Percentiles rank a stretch among this genome's conserved stretches.
Conservation (phyloP, 768 basidiomycete genomes). For the Tylopilus sp. region DNA sequence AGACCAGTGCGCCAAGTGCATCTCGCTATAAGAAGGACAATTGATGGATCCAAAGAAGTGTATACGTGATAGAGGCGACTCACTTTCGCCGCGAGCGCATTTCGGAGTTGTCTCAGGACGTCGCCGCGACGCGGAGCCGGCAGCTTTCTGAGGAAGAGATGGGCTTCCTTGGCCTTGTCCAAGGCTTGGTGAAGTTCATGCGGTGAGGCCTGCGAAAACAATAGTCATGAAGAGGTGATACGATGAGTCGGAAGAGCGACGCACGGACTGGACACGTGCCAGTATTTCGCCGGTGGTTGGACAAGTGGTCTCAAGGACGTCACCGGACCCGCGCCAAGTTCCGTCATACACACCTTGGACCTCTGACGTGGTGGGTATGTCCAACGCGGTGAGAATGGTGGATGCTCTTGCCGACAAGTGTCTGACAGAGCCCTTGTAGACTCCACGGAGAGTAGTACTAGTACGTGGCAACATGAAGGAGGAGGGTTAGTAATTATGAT, state of each 20-base stretch:
- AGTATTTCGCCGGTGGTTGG: conserved; percentile 87
- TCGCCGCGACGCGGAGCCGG: conserved; percentile 90
- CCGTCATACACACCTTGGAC: conserved; percentile 80
- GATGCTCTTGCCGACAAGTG: conserved; percentile 69
- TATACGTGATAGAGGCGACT: conserved; percentile 3
- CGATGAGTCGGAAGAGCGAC: conserved; percentile 19
- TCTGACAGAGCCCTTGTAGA: conserved; percentile 28
- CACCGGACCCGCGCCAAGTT: conserved; percentile 73
- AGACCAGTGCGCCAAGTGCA: conserved; percentile 76
- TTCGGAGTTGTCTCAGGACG: conserved; percentile 81
- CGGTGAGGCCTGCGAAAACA: conserved; percentile 53
- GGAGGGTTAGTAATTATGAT: neutral
- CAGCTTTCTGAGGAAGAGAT: conserved; percentile 62
- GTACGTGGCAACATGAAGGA: conserved; percentile 24
- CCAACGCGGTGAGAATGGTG: conserved; percentile 58
- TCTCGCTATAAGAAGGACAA: conserved; percentile 50
- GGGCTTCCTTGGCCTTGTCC: conserved; percentile 70
- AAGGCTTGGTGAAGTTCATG: conserved; percentile 70
- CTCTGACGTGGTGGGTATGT: conserved; percentile 53
- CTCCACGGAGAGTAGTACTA: conserved; percentile 8
- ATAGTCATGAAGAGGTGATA: conserved; percentile 12
- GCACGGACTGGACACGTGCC: conserved; percentile 67
- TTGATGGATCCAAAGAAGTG: conserved; percentile 8
- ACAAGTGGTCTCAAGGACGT: conserved; percentile 66
- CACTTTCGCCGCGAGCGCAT: conserved; percentile 77